Conservation (phyloP, 306 rosid species). For the Potentilla sterilis region DNA sequence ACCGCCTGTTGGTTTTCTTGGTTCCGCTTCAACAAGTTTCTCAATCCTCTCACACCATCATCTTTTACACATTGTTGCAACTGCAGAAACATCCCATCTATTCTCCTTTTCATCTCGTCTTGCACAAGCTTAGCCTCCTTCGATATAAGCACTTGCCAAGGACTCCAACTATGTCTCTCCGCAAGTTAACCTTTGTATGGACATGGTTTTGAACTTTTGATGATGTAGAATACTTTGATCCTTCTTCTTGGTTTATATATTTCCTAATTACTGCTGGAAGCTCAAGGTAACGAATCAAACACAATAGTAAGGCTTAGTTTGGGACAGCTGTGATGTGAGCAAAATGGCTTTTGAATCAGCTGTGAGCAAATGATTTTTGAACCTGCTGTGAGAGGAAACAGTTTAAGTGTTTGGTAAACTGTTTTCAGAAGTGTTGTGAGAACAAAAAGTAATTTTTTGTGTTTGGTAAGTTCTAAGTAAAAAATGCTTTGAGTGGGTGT, state of each 20-base stretch:
- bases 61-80: slow-evolving; percentile 81
- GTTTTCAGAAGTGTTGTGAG: too few relatives aligned
- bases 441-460: too few relatives aligned
- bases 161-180: slow-evolving; percentile 69
- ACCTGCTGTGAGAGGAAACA: too few relatives aligned
- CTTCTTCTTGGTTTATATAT: slow-evolving; percentile 43
- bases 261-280: slow-evolving; percentile 52
- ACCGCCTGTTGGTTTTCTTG: slow-evolving; percentile 66
- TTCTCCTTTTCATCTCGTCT: slow-evolving; percentile 54
- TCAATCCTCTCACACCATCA: slow-evolving; percentile 53
- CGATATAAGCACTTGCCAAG: slow-evolving; percentile 65
- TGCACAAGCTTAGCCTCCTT: slow-evolving; percentile 50
- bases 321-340: too few relatives aligned
- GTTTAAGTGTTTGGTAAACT: too few relatives aligned
- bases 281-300: slow-evolving; percentile 62
- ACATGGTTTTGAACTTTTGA: slow-evolving; percentile 37
- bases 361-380: too few relatives aligned
- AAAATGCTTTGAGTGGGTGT: too few relatives aligned
- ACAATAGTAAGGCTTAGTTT: slow-evolving; percentile 28
- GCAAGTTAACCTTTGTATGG: slow-evolving; percentile 59
- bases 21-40: slow-evolving; percentile 71
- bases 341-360: too few relatives aligned
- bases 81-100: slow-evolving; percentile 58
- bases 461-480: too few relatives aligned
- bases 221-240: slow-evolving; percentile 13